These are phyloP conservation scores for Capillidium heterosporum DNA, from an alignment of 371 early-diverging fungal species.

Conservation along the genomic window DNA sequence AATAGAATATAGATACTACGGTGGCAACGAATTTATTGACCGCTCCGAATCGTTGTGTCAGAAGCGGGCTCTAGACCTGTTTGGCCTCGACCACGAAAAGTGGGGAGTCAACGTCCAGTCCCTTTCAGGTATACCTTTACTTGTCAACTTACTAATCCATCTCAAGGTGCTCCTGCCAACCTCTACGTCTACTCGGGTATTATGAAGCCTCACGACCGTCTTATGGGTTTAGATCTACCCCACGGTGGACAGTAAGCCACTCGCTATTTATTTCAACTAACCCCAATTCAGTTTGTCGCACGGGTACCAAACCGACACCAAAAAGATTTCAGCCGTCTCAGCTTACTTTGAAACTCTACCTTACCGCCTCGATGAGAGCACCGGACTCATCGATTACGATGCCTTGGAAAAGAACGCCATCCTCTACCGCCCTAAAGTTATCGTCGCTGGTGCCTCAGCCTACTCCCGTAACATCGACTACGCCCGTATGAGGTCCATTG, in stretches of 20 bases:
- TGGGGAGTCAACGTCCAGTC: slow-evolving; percentile 99
- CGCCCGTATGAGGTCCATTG: slow-evolving; percentile 76
- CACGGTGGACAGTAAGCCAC: slow-evolving; percentile 95
- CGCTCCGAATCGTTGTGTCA: slow-evolving; percentile 90
- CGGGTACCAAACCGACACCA: slow-evolving; percentile 94
- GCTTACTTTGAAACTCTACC: slow-evolving; percentile 94
- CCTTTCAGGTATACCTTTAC: slow-evolving; percentile 51
- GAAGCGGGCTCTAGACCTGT: slow-evolving; percentile 88
- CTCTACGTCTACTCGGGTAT: slow-evolving; percentile 93
- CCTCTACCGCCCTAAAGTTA: slow-evolving; percentile 89
- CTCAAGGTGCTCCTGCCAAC: slow-evolving; percentile 84
- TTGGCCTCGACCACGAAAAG: slow-evolving; percentile 60
- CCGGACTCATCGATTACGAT: slow-evolving; percentile 93
- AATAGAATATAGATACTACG: slow-evolving; percentile 61
- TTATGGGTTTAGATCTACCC: slow-evolving; percentile 98
- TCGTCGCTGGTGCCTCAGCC: slow-evolving; percentile 96
- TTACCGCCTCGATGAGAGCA: slow-evolving; percentile 81
- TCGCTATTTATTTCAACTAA: not conserved
- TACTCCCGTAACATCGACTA: slow-evolving; percentile 96
- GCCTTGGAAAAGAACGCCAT: slow-evolving; percentile 65
- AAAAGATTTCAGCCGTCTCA: slow-evolving; percentile 96
- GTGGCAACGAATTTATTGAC: slow-evolving; percentile 98
- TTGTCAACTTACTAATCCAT: not conserved
- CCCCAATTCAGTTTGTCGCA: slow-evolving; percentile 69
- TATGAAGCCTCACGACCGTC: slow-evolving; percentile 91